phyloP scores from a whole-genome alignment of 129 eudicot species.

The Artemisia tridentata region DNA sequence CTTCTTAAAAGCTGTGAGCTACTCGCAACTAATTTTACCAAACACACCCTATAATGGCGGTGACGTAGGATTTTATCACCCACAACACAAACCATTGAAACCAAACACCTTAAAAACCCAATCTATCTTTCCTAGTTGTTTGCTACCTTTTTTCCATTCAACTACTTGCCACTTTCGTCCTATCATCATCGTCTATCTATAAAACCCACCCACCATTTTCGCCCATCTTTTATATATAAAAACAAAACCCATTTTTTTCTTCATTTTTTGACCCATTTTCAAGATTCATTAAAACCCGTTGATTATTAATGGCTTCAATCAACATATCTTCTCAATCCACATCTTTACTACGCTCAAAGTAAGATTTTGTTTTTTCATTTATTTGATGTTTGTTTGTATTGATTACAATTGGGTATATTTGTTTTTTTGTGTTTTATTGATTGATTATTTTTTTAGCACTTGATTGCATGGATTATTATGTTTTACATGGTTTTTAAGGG shows the following conservation, averaged over 20 bases:
- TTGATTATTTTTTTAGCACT: neutral
- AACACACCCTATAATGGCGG: neutral
- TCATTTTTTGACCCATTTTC: slow-evolving; percentile 4
- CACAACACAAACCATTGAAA: slow-evolving; percentile 18
- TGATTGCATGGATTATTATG: neutral
- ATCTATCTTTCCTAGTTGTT: slow-evolving; percentile 15
- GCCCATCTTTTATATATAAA: neutral
- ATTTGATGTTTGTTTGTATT: slow-evolving; percentile 6
- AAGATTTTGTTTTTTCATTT: slow-evolving; percentile 12
- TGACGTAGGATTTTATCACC: slow-evolving; percentile 27
- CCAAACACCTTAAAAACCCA: slow-evolving; percentile 22
- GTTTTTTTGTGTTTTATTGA: slow-evolving; percentile 6
- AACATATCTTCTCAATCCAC: slow-evolving; percentile 64
- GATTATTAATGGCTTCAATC: slow-evolving; percentile 55
- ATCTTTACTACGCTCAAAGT: slow-evolving; percentile 56
- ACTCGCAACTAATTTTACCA: too few relatives aligned
- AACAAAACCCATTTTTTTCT: slow-evolving; percentile 4
- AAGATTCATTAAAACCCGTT: neutral
- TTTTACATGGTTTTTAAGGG: too few relatives aligned
- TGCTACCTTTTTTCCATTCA: neutral
- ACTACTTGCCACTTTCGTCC: slow-evolving; percentile 17
- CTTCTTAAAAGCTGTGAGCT: too few relatives aligned
- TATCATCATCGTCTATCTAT: slow-evolving; percentile 9
- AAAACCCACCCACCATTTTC: slow-evolving; percentile 24
- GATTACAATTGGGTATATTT: slow-evolving; percentile 4